These are phyloP conservation scores for Coemansia reversa DNA, from an alignment of 192 early-diverging fungal genomes.

Conservation along the genomic window DNA sequence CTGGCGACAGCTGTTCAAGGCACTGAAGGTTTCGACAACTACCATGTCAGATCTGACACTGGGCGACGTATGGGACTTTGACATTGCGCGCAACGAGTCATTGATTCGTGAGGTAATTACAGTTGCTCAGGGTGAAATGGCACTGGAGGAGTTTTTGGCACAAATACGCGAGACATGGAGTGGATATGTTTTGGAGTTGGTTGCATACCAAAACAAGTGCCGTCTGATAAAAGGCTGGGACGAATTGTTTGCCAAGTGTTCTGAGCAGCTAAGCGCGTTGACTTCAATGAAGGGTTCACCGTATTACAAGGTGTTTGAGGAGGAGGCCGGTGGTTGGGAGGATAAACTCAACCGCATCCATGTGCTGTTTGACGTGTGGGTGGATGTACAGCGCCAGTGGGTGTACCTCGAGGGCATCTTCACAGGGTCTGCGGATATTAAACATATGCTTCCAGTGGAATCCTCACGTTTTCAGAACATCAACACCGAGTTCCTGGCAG, in stretches of 20 bases:
- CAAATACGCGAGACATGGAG: slow-evolving; percentile 92
- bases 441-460: slow-evolving; percentile 93
- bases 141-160: slow-evolving; percentile 95
- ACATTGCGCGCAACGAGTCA: slow-evolving; percentile 83
- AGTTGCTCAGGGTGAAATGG: slow-evolving; percentile 99
- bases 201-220: slow-evolving; percentile 97
- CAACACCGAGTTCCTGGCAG: slow-evolving; percentile 95
- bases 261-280: slow-evolving; percentile 94
- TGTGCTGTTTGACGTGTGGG: slow-evolving; percentile 98
- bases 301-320: slow-evolving; percentile 97
- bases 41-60: slow-evolving; percentile 84
- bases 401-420: slow-evolving; percentile 99
- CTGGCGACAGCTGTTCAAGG: slow-evolving; percentile 93
- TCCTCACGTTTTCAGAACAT: slow-evolving; percentile 95
- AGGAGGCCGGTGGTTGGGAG: slow-evolving; percentile 93
- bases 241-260: slow-evolving; percentile 93
- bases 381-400: slow-evolving; percentile 99
- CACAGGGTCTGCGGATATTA: slow-evolving; percentile 94
- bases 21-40: slow-evolving; percentile 70
- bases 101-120: slow-evolving; percentile 85
- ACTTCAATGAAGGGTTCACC: slow-evolving; percentile 97
- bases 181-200: slow-evolving; percentile 88
- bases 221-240: slow-evolving; percentile 98
- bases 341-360: slow-evolving; percentile 96
- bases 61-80: slow-evolving; percentile 93